phyloP scores from a whole-genome alignment of 2,329 filamentous ascomycete genomes.

The Lachnum nothofagi region DNA sequence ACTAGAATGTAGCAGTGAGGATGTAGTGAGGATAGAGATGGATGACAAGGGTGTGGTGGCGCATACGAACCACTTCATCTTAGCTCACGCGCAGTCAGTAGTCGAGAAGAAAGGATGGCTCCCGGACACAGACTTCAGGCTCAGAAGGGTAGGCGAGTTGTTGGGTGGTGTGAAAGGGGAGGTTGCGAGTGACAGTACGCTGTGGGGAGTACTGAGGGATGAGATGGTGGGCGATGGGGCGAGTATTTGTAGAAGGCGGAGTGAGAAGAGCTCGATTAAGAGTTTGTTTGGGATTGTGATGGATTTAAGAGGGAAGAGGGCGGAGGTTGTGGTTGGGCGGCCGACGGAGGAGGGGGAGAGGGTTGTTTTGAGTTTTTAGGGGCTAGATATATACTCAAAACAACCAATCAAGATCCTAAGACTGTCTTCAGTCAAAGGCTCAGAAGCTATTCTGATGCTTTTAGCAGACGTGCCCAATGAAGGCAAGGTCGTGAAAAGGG shows the following conservation, averaged over 20 bases:
- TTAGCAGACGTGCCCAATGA: too few relatives aligned
- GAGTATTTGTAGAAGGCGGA: slow-evolving; percentile 30
- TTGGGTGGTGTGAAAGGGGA: slow-evolving; percentile 2
- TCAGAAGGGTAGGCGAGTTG: slow-evolving; percentile 29
- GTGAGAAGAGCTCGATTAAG: slow-evolving; percentile 22
- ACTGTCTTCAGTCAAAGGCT: too few relatives aligned
- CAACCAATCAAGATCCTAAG: too few relatives aligned
- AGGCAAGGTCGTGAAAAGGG: too few relatives aligned
- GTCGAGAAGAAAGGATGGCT: slow-evolving; percentile 14
- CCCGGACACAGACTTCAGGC: slow-evolving; percentile 26
- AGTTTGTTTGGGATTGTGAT: slow-evolving; percentile 37
- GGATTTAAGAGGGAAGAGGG: slow-evolving; percentile 31
- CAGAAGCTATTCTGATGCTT: too few relatives aligned
- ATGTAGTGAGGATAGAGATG: slow-evolving; percentile 22
- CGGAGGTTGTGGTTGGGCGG: slow-evolving; percentile 32
- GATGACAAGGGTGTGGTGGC: slow-evolving; percentile 15
- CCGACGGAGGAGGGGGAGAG: slow-evolving; percentile 15
- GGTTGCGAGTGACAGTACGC: background rate
- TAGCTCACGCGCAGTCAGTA: slow-evolving; percentile 9
- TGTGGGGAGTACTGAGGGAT: slow-evolving; percentile 12
- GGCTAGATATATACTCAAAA: too few relatives aligned
- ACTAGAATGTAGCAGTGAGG: slow-evolving; percentile 40
- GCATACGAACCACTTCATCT: slow-evolving; percentile 31
- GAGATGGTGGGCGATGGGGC: background rate
- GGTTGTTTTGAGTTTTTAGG: background rate